These are phyloP conservation scores for Sanghuangporus baumii DNA, from an alignment of 1,284 basidiomycete species.

Conservation along the genomic window DNA sequence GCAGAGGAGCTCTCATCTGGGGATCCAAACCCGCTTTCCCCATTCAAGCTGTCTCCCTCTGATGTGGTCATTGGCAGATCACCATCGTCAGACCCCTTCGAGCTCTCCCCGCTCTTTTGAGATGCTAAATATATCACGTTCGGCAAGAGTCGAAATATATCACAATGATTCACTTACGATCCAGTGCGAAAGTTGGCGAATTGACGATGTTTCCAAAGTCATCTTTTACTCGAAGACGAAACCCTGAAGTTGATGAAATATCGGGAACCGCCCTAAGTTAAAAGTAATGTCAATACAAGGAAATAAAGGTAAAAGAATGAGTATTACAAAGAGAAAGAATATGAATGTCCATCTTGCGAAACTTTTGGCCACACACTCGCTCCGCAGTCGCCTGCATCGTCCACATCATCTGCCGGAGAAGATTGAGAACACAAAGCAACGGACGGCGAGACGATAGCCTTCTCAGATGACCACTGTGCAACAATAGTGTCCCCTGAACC, in stretches of 20 bases:
- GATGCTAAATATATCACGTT: background rate
- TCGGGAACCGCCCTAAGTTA: slow-evolving; percentile 30
- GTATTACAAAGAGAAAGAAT: slow-evolving; percentile 25
- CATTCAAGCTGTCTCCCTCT: background rate
- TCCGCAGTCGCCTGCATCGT: slow-evolving; percentile 29
- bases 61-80: background rate
- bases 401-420: background rate
- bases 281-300: background rate
- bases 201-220: slow-evolving; percentile 30
- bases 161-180: slow-evolving; percentile 28
- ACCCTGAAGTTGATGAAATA: slow-evolving; percentile 25
- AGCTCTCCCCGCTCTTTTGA: background rate
- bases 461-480: slow-evolving; percentile 10
- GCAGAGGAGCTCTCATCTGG: background rate
- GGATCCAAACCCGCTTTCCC: background rate
- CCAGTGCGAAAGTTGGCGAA: slow-evolving; percentile 38
- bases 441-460: slow-evolving; percentile 10
- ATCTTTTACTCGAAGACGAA: slow-evolving; percentile 37
- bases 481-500: slow-evolving; percentile 11
- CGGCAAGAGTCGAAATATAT: background rate
- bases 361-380: slow-evolving; percentile 34
- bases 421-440: slow-evolving; percentile 11
- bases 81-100: background rate
- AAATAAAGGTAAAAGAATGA: background rate
- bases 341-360: slow-evolving; percentile 29